phyloP scores from a whole-genome alignment of 2,329 filamentous ascomycete genomes.

The Arthroderma sp. region DNA sequence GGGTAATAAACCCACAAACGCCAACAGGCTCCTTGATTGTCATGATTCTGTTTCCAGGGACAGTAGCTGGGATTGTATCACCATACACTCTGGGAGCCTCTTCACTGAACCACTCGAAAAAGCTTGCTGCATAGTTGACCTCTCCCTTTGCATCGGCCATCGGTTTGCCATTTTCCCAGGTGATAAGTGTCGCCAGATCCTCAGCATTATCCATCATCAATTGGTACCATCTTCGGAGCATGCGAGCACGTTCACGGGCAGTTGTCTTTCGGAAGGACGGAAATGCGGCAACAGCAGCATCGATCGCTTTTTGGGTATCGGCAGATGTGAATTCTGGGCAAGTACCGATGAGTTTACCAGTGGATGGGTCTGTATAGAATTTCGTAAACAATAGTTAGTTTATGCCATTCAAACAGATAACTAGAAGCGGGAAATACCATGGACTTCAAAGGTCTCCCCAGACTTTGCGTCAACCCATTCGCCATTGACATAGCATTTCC shows the following conservation, averaged over 20 bases:
- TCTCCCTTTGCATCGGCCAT: conserved; percentile 49
- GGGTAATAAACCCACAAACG: conserved; percentile 55
- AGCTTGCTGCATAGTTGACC: conserved; percentile 46
- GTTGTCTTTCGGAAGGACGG: conserved; percentile 49
- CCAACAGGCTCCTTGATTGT: conserved; percentile 56
- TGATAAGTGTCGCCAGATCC: conserved; percentile 53
- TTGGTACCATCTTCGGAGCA: conserved; percentile 57
- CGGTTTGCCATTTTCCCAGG: conserved; percentile 60
- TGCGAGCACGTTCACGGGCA: conserved; percentile 47
- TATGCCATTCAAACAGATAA: background rate
- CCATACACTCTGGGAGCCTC: conserved; percentile 49
- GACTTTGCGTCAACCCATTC: conserved; percentile 79
- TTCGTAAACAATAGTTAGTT: background rate
- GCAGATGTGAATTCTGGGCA: conserved; percentile 66
- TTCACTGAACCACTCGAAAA: conserved; percentile 53
- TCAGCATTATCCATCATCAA: conserved; percentile 54
- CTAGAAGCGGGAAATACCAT: conserved; percentile 37
- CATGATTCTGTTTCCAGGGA: conserved; percentile 49
- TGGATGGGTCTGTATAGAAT: conserved; percentile 57
- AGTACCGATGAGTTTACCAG: conserved; percentile 66
- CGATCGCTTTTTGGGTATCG: conserved; percentile 72
- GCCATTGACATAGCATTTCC: conserved; percentile 77
- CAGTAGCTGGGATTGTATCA: conserved; percentile 48
- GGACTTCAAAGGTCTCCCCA: conserved; percentile 82
- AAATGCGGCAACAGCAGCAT: conserved; percentile 64